phyloP scores from a whole-genome alignment of 1,284 basidiomycete genomes.

The Irpex lacteus region DNA sequence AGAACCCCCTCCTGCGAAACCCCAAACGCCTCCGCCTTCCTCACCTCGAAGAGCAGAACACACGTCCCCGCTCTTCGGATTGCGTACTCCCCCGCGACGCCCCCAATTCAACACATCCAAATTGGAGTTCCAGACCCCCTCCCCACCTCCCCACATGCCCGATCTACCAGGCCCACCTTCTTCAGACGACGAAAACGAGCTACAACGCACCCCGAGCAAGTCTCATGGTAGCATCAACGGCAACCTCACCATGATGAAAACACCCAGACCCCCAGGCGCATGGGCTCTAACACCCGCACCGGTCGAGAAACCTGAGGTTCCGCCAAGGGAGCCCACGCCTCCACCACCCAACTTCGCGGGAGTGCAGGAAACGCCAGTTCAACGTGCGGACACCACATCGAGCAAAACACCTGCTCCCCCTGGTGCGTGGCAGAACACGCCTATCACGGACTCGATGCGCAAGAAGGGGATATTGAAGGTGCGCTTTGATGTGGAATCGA shows the following conservation, averaged over 20 bases:
- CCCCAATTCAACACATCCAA: slow-evolving; percentile 38
- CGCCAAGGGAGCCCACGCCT: slow-evolving; percentile 9
- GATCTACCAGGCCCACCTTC: slow-evolving; percentile 44
- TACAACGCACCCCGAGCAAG: slow-evolving; percentile 25
- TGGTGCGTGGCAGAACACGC: slow-evolving; percentile 68
- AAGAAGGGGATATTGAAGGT: slow-evolving; percentile 52
- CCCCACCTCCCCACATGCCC: slow-evolving; percentile 50
- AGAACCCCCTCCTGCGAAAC: slow-evolving; percentile 12
- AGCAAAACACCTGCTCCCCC: slow-evolving; percentile 61
- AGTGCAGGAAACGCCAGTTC: background rate
- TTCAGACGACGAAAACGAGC: slow-evolving; percentile 41
- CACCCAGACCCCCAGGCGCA: slow-evolving; percentile 66
- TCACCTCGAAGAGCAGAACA: slow-evolving; percentile 2
- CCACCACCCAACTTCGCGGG: background rate
- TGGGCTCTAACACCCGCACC: slow-evolving; percentile 62
- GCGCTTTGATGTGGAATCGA: slow-evolving; percentile 56
- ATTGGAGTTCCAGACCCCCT: slow-evolving; percentile 55
- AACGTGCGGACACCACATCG: background rate
- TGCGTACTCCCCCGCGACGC: slow-evolving; percentile 50
- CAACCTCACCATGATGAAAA: slow-evolving; percentile 46
- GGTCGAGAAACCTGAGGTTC: slow-evolving; percentile 12
- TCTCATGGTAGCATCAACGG: slow-evolving; percentile 18
- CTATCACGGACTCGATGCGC: slow-evolving; percentile 36
- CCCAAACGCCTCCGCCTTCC: slow-evolving; percentile 13
- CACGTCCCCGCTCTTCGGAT: background rate